Evolutionary conservation across 2,329 filamentous ascomycete genomes (phyloP), one percentile per base, ranked within the genome.

Genomic region (Elsinoe batatas): DNA sequence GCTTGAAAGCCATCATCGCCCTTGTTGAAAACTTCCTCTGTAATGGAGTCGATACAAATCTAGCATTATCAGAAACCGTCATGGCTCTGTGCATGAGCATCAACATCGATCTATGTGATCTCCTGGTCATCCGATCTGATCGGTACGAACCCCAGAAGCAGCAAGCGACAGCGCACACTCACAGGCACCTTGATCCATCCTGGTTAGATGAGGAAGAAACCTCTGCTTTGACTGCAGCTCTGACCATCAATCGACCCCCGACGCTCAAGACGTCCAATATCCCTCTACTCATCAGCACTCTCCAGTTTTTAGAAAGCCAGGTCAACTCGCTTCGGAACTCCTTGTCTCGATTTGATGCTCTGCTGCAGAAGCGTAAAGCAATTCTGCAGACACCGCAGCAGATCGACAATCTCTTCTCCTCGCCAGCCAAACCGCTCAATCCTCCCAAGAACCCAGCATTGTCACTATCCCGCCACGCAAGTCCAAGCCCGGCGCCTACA

Each of bases 21-120:
- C 77, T 91, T 6, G 71, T 98, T 10, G 79, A 85, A 43, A 84
- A 79, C 0, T 98, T 97, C 65, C 89, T 96, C 63, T 79, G 88
- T 4, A 98, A 98, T 63, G 85, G 89, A 2, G 83, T 97, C 2
- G 89, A 96, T 63, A 91, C 87, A 2, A 98, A 98, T 62, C 74
- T 98, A 3, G 87, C 86, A 0, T 76, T 96, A 1, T 97, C 91
- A 0, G 88, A 94, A 64, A 80, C 87, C 0, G 76, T 97, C 42
- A 80, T 94, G 26, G 86, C 88, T 61, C 76, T 98, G 38, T 87
- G 87, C 10, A 83, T 87, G 0, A 97, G 93, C 63, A 87, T 89
- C 5, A 87, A 88, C 60, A 85, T 95, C 65, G 82, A 84, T 17
- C 77, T 96, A 11, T 89, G 96, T 65, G 87, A 87, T n/a, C 98